Percentiles rank a stretch among this genome's conserved stretches.
Conservation (phyloP, 2,329 filamentous ascomycete species). For the Cordyceps farinosa region DNA sequence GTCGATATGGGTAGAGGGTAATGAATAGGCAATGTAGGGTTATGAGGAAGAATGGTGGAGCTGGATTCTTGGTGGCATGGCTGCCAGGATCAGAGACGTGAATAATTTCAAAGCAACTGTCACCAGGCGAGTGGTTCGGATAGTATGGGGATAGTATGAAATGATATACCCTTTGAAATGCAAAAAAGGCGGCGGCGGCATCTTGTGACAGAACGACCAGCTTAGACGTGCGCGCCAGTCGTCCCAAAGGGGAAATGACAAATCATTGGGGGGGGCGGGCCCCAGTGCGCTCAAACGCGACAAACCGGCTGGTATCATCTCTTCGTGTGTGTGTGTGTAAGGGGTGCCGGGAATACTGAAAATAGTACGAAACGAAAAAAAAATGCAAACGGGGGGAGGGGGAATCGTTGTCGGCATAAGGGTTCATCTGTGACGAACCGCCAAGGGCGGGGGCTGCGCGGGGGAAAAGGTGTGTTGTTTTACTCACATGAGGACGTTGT, state of each 20-base stretch:
- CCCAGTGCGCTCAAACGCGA: too few species aligned
- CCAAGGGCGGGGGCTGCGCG: background rate
- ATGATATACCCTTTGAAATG: background rate
- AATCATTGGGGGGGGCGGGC: conserved; percentile 1
- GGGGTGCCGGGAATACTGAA: background rate
- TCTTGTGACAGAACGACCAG: background rate
- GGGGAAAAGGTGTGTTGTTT: background rate
- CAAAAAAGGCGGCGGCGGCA: background rate
- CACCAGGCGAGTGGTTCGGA: background rate
- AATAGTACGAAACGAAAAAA: background rate
- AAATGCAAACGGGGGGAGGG: background rate
- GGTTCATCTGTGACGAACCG: background rate
- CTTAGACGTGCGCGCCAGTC: background rate
- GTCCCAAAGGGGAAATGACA: conserved; percentile 14
- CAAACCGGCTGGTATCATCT: too few species aligned
- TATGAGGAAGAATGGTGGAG: background rate
- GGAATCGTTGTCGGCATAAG: conserved; percentile 5
- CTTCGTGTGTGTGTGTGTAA: too few species aligned
- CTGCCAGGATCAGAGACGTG: background rate
- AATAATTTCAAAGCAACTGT: background rate
- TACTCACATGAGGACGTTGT: conserved; percentile 9
- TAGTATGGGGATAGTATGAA: background rate
- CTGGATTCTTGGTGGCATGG: background rate
- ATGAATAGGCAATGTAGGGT: background rate
- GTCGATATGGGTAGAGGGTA: background rate